phyloP scores from a whole-genome alignment of 768 basidiomycete genomes.

The Boletus sp. region DNA sequence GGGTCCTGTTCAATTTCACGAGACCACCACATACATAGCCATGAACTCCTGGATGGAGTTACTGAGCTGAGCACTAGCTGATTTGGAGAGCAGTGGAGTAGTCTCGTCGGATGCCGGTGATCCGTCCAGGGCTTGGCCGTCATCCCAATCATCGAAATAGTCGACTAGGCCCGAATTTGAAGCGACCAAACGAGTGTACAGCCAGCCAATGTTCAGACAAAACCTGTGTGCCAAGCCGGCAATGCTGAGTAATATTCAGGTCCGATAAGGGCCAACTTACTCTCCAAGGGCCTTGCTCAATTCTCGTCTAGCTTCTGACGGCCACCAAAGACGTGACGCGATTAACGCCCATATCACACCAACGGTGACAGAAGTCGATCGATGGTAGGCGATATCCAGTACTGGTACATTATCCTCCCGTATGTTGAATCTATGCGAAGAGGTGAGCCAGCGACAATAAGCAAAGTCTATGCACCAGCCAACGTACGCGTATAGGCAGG shows the following conservation, averaged over 20 bases:
- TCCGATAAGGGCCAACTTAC: constrained; percentile 40
- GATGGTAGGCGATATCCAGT: constrained; percentile 66
- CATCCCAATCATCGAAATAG: constrained; percentile 27
- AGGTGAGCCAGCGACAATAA: background rate
- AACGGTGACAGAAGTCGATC: constrained; percentile 74
- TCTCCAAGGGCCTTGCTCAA: constrained; percentile 83
- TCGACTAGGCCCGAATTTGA: constrained; percentile 75
- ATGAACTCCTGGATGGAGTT: constrained; percentile 82
- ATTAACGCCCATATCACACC: constrained; percentile 90
- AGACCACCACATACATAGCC: constrained; percentile 65
- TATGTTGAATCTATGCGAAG: constrained; percentile 64
- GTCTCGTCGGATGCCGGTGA: constrained; percentile 25
- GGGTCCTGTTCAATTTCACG: background rate
- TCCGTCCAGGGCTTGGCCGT: background rate
- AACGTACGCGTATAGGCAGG: constrained; percentile 64
- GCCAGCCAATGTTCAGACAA: constrained; percentile 89
- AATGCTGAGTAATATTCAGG: background rate
- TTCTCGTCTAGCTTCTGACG: constrained; percentile 87
- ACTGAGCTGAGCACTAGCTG: constrained; percentile 43
- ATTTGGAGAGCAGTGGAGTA: constrained; percentile 32
- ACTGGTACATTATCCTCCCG: constrained; percentile 63
- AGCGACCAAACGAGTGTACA: constrained; percentile 88
- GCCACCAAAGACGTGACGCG: constrained; percentile 93
- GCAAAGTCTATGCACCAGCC: background rate
- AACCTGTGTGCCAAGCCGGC: constrained; percentile 49